Evolutionary conservation across 2,329 filamentous ascomycete genomes (phyloP).

Genomic region (Monosporascus sp.): DNA sequence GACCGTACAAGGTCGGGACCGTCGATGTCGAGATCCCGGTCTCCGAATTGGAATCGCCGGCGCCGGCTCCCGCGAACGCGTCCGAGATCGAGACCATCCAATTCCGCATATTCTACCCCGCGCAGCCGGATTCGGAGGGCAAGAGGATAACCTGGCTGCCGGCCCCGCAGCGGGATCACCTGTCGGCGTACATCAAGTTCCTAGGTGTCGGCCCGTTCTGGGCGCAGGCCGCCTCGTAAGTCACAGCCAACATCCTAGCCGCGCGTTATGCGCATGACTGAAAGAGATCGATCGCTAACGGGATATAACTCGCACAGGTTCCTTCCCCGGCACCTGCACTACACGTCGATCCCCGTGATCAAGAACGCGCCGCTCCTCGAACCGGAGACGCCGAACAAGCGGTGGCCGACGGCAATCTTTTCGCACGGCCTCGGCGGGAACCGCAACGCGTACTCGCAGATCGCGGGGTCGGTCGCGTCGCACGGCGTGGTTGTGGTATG

Average conservation of each 20-base stretch:
- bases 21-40: conserved; percentile 76
- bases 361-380: conserved; percentile 63
- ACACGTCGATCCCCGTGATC: conserved; percentile 65
- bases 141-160: conserved; percentile 72
- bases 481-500: conserved; percentile 77
- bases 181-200: conserved; percentile 72
- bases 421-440: conserved; percentile 80
- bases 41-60: conserved; percentile 49
- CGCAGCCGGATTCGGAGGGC: conserved; percentile 44
- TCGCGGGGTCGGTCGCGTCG: conserved; percentile 72
- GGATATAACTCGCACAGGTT: conserved; percentile 38
- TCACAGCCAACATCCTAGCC: conserved; percentile 5
- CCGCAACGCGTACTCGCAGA: conserved; percentile 79
- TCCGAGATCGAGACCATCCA: conserved; percentile 64
- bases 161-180: conserved; percentile 65
- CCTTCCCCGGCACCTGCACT: conserved; percentile 66
- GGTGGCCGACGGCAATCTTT: conserved; percentile 81
- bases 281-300: conserved; percentile 3
- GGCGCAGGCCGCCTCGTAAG: conserved; percentile 56
- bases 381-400: conserved; percentile 38
- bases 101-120: conserved; percentile 80
- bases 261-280: not conserved
- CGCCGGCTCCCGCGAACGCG: conserved; percentile 47
- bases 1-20: conserved; percentile 72
- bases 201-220: conserved; percentile 57